Conservation (phyloP, 2,329 filamentous ascomycete genomes). For the Apiospora malaysiana region DNA sequence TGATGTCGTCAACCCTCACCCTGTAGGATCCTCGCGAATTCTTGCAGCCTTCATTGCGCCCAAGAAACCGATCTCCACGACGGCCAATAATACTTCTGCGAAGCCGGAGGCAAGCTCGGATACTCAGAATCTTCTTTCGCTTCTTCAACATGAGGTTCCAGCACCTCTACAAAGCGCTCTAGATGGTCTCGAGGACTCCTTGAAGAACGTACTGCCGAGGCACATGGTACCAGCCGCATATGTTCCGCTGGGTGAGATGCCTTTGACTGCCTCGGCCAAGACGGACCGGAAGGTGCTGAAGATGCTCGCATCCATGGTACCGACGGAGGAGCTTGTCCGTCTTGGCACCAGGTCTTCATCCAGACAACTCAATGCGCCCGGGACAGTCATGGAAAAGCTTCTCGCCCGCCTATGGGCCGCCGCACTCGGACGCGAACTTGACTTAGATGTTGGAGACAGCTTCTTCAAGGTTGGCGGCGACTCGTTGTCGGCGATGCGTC, state of each 20-base stretch:
- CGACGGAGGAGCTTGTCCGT: conserved; percentile 4
- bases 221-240: conserved; percentile 25
- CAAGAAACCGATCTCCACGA: background rate
- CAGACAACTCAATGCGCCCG: background rate
- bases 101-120: background rate
- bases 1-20: conserved; percentile 15
- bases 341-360: background rate
- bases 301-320: conserved; percentile 11
- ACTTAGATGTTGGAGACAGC: background rate
- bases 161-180: background rate
- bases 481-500: conserved; percentile 42
- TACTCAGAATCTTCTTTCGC: background rate
- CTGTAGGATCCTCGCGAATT: background rate
- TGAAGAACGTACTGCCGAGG: conserved; percentile 7
- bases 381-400: conserved; percentile 8
- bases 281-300: conserved; percentile 25
- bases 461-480: conserved; percentile 42
- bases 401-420: background rate
- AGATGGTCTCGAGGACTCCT: background rate
- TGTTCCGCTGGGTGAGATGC: conserved; percentile 23
- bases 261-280: conserved; percentile 23
- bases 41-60: background rate
- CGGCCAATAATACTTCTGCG: background rate
- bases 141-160: background rate
- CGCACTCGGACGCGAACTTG: background rate